Evolutionary conservation across 495 filamentous ascomycete genomes (phyloP).

Genomic region (Trichocladium antarcticum): DNA sequence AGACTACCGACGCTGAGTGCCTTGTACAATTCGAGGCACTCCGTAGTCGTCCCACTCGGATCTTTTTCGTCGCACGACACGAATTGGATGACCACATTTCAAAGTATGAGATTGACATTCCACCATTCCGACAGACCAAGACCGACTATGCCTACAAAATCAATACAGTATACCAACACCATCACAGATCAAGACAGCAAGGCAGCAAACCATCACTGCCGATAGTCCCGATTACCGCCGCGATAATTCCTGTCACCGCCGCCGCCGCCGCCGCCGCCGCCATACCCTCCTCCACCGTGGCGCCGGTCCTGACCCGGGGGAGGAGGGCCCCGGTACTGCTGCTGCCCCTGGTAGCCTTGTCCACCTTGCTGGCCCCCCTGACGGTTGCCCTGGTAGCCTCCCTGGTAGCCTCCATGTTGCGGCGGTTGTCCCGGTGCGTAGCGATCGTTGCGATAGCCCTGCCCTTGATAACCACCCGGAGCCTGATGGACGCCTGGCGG

Average conservation of each 20-base stretch:
- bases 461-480: background rate
- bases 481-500: background rate
- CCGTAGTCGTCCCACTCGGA: too few species aligned
- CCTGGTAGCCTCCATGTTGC: constrained; percentile 12
- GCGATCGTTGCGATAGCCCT: constrained; percentile 5
- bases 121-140: too few species aligned
- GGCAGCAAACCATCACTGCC: too few species aligned
- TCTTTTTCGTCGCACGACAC: too few species aligned
- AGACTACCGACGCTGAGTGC: too few species aligned
- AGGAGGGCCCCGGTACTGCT: background rate
- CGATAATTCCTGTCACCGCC: constrained; percentile 1
- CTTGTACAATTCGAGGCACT: too few species aligned
- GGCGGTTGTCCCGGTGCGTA: constrained; percentile 3
- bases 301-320: constrained; percentile 3
- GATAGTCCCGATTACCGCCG: constrained; percentile 2
- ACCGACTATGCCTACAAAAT: too few species aligned
- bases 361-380: constrained; percentile 8
- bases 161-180: too few species aligned
- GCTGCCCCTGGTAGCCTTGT: background rate
- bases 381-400: constrained; percentile 3
- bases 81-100: too few species aligned
- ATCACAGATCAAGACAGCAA: too few species aligned
- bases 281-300: background rate
- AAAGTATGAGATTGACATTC: too few species aligned
- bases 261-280: constrained; percentile 5